Base-by-base conservation (phyloP, 148 eudicot genomes). In the Pharnaceum exiguum region DNA sequence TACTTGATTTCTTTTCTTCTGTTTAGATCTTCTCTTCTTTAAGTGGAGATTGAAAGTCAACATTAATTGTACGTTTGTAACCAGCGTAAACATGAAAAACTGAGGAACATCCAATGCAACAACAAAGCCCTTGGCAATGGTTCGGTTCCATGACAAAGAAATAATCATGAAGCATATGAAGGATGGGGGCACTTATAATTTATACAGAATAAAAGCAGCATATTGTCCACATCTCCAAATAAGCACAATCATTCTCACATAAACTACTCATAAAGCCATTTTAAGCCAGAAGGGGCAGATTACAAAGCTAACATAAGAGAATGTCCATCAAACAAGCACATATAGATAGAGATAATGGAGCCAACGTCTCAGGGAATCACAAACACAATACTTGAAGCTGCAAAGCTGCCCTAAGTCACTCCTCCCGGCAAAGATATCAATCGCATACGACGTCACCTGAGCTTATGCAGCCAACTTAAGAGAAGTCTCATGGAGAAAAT, bases 381-480 rank as follows among this genome's bases (percentile, higher is more conserved):
- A 62, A 67, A 68, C 53, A 58, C 24, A 74, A 56, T 69, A 63
- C 64, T 65, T 59, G 66, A 63, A 58, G 54, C 70, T 63, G 73
- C 62, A 63, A 63, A 46, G 67, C 55, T 42, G 47, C 46, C 69
- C 70, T 46, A 60, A 65, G 23, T 50, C 55, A 33, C 57, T 70
- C 53, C 70, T 55, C 45, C 48, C 31, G 55, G 24, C 62, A 46
- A 46, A 68, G 59, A 52, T 46, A 58, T 64, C 55, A 27, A 71
- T 59, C 63, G 45, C 59, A 59, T 38, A 43, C 56, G 70, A 65
- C 70, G 53, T 43, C 59, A 50, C 42, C 55, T 52, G 46, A 44
- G 38, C 43, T 31, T 57, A 67, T 36, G 77, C 68, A 77, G 64
- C 74, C 74, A 69, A 63, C 77, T 63, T 59, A 54, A 64, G 51